These are phyloP conservation scores for Fusarium proliferatum DNA, from an alignment of 2,329 filamentous ascomycete species.

Conservation along the genomic window DNA sequence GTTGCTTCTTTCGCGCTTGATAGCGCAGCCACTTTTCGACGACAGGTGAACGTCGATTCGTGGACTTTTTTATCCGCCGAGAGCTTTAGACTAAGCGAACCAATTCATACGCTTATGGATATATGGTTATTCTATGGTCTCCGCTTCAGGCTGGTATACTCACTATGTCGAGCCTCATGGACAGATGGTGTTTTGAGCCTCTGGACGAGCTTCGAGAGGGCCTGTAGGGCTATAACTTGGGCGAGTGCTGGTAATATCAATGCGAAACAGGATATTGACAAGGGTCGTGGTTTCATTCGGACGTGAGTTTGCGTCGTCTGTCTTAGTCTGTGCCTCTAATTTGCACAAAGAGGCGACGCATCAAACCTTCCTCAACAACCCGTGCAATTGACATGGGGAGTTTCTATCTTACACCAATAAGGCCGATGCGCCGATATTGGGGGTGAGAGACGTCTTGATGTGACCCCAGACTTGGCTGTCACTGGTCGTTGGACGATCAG, in stretches of 20 bases:
- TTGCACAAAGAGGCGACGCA: conserved; percentile 7
- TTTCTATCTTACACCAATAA: conserved; percentile 41
- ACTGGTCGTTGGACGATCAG: conserved; percentile 24
- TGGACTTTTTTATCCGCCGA: conserved; percentile 36
- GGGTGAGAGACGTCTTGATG: conserved; percentile 34
- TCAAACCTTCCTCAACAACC: conserved; percentile 3
- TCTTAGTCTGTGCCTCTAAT: conserved; percentile 18
- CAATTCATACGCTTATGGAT: not conserved
- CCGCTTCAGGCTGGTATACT: not conserved
- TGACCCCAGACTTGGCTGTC: conserved; percentile 29
- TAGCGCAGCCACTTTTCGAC: conserved; percentile 14
- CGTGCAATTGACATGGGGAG: conserved; percentile 33
- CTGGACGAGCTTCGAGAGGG: not conserved
- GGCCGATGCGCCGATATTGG: conserved; percentile 28
- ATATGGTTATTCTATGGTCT: not conserved
- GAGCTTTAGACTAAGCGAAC: conserved; percentile 2
- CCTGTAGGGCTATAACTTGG: not conserved
- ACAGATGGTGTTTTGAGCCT: not conserved
- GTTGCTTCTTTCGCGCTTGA: conserved; percentile 1
- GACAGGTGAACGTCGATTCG: conserved; percentile 30
- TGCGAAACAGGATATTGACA: conserved; percentile 2
- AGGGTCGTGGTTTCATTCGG: conserved; percentile 16
- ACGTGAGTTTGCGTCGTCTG: conserved; percentile 16
- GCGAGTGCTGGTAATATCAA: not conserved
- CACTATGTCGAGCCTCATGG: not conserved